phyloP scores from a whole-genome alignment of 192 early-diverging fungal genomes.

The Entrophospora sp. region DNA sequence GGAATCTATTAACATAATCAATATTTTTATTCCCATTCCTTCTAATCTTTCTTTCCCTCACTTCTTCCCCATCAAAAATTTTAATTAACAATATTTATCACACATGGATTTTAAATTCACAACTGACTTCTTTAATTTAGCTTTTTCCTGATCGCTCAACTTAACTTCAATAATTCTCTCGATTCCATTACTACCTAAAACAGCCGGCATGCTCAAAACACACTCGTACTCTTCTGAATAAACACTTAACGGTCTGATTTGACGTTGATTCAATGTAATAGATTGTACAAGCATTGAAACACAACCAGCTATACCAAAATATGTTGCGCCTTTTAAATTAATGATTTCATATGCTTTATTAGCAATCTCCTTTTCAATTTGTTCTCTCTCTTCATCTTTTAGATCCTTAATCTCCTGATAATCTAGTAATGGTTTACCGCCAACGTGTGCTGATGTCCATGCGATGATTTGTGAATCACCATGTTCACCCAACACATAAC shows the following conservation, averaged over 20 bases:
- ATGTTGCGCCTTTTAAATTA: slow-evolving; percentile 75
- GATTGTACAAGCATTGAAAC: slow-evolving; percentile 57
- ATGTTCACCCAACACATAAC: slow-evolving; percentile 79
- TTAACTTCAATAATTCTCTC: slow-evolving; percentile 62
- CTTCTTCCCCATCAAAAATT: too few relatives aligned
- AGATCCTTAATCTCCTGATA: slow-evolving; percentile 53
- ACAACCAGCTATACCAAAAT: slow-evolving; percentile 79
- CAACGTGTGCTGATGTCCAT: slow-evolving; percentile 67
- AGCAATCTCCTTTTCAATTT: slow-evolving; percentile 49
- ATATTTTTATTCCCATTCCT: too few relatives aligned
- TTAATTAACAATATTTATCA: slow-evolving; percentile 44
- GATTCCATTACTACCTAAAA: slow-evolving; percentile 64
- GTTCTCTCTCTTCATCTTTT: slow-evolving; percentile 45
- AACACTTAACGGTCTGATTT: slow-evolving; percentile 61
- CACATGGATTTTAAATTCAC: slow-evolving; percentile 44
- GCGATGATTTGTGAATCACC: slow-evolving; percentile 80
- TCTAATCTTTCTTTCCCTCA: too few relatives aligned
- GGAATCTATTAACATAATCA: too few relatives aligned
- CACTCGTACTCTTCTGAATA: slow-evolving; percentile 54
- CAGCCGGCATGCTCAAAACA: slow-evolving; percentile 70
- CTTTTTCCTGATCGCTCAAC: slow-evolving; percentile 49
- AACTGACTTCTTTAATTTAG: slow-evolving; percentile 46
- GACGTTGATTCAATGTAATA: slow-evolving; percentile 60
- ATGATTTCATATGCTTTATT: slow-evolving; percentile 80
- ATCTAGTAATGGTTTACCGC: slow-evolving; percentile 53